Evolutionary conservation across 352 stramenopile species (phyloP).

Genomic region (Phytophthora sp.): DNA sequence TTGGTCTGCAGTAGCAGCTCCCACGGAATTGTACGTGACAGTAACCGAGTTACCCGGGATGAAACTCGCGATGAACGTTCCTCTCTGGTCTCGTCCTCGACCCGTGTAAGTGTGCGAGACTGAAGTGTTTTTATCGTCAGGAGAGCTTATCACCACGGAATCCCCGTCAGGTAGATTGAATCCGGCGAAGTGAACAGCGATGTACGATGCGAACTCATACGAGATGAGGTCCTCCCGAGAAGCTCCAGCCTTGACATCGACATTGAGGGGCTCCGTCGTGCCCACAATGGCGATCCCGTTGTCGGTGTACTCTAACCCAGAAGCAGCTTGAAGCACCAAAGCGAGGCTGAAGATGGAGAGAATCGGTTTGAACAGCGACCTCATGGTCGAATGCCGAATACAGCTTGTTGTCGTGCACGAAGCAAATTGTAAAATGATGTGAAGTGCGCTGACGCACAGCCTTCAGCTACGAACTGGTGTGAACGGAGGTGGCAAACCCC

Average conservation of each 20-base stretch:
- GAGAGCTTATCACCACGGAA: slow-evolving; percentile 51
- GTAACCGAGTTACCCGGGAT: slow-evolving; percentile 46
- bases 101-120: slow-evolving; percentile 43
- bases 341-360: slow-evolving; percentile 14
- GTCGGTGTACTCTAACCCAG: slow-evolving; percentile 33
- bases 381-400: slow-evolving; percentile 6
- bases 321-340: background rate
- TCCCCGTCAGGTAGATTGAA: slow-evolving; percentile 64
- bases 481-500: slow-evolving; percentile 18
- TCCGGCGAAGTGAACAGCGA: slow-evolving; percentile 55
- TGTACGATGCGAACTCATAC: slow-evolving; percentile 57
- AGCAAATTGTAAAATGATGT: slow-evolving; percentile 40
- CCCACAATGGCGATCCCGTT: slow-evolving; percentile 48
- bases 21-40: slow-evolving; percentile 49
- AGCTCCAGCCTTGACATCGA: slow-evolving; percentile 30
- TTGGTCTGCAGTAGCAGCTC: background rate
- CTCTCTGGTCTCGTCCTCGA: slow-evolving; percentile 36
- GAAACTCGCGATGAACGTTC: slow-evolving; percentile 54
- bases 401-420: slow-evolving; percentile 1
- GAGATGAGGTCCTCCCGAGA: slow-evolving; percentile 43
- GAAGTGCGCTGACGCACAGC: background rate
- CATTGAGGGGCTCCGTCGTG: slow-evolving; percentile 33
- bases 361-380: slow-evolving; percentile 11
- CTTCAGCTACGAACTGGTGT: background rate
- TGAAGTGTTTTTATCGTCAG: slow-evolving; percentile 22